Percentiles rank a stretch among this genome's conserved stretches.
These are phyloP conservation scores for Colletotrichum higginsianum DNA, from an alignment of 2,329 filamentous ascomycete species.

Conservation along the genomic window DNA sequence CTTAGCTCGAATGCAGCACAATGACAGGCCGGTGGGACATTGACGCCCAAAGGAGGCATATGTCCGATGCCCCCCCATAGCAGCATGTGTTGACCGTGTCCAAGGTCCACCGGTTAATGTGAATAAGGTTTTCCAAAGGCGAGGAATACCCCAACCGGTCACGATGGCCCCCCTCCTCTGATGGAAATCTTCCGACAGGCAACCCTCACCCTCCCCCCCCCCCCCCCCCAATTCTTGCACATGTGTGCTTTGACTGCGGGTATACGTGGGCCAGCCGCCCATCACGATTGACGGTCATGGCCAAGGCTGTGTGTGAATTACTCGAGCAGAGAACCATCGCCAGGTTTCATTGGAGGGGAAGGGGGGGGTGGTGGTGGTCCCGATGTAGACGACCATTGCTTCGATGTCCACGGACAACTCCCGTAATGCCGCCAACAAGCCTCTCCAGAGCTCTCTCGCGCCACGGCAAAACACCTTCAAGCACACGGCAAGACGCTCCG, in stretches of 20 bases:
- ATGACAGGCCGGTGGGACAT: not conserved
- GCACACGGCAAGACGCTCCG: too few relatives aligned
- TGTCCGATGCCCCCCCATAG: not conserved
- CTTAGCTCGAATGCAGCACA: not conserved
- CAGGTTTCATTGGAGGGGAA: not conserved
- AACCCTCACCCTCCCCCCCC: too few relatives aligned
- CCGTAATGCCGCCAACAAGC: too few relatives aligned
- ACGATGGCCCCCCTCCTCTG: not conserved
- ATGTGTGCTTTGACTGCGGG: not conserved
- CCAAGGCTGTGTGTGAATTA: not conserved
- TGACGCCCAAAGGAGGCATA: not conserved
- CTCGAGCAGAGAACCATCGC: not conserved
- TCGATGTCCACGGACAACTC: too few relatives aligned
- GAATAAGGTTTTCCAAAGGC: not conserved
- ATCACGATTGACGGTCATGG: conserved; percentile 9
- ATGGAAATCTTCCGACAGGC: conserved; percentile 4
- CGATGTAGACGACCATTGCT: too few relatives aligned
- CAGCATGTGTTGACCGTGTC: not conserved
- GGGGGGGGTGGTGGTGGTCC: too few relatives aligned
- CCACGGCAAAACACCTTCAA: too few relatives aligned
- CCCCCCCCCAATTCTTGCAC: too few relatives aligned
- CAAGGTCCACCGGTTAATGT: not conserved
- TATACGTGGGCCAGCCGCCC: not conserved
- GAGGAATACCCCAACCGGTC: conserved; percentile 14
- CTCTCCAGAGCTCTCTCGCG: too few relatives aligned